A percentile compares a stretch with the other conserved stretches of the same genome.
Conservation (phyloP, 2,329 filamentous ascomycete genomes). For the Pseudogymnoascus sp. region DNA sequence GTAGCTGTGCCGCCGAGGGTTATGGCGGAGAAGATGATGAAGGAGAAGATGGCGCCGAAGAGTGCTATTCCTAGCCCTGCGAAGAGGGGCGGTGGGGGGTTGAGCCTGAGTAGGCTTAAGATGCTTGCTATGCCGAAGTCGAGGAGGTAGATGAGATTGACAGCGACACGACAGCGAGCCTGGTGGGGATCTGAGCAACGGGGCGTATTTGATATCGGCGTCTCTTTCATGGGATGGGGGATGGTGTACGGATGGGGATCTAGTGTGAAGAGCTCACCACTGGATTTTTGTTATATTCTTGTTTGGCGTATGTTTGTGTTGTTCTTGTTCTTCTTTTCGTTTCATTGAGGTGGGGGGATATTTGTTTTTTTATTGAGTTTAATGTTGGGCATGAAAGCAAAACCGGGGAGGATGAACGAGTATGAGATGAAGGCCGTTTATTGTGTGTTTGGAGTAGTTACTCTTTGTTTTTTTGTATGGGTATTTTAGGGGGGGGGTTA, state of each 20-base stretch:
- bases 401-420: not conserved
- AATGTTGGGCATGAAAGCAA: not conserved
- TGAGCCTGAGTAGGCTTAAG: constrained; percentile 53
- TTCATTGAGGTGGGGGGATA: not conserved
- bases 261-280: constrained; percentile 3
- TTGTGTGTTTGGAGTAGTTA: not conserved
- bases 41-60: constrained; percentile 16
- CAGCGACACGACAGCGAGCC: too few species aligned
- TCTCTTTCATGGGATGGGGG: not conserved
- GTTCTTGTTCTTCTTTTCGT: not conserved
- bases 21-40: constrained; percentile 27
- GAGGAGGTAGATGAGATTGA: constrained; percentile 34
- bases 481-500: not conserved
- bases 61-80: constrained; percentile 37
- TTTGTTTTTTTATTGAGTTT: not conserved
- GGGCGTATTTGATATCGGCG: not conserved
- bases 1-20: constrained; percentile 27
- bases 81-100: constrained; percentile 33
- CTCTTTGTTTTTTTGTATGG: not conserved
- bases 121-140: constrained; percentile 55
- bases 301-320: not conserved
- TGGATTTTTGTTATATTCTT: not conserved
- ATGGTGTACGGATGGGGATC: not conserved
- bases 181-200: not conserved
- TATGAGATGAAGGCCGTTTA: not conserved